Base-by-base conservation (phyloP, 805 yeast genomes). In the Candida easanensis region DNA sequence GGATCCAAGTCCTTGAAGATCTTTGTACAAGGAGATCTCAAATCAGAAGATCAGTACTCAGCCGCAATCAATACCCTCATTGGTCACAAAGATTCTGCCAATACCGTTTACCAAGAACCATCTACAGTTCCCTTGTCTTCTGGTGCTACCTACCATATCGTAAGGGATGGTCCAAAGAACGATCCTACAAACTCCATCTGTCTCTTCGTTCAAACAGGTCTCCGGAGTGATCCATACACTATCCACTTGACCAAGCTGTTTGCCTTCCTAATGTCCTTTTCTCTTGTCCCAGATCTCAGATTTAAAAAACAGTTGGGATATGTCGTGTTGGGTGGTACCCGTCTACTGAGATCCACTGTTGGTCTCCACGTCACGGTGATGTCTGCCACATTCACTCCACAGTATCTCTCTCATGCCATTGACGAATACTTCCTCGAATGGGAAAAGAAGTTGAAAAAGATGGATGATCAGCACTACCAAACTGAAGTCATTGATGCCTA, bases 241-340 rank as follows among this genome's bases (percentile, higher is more conserved):
- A 61, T 67, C 34, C 57, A 79, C 0, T 42, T 80, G 43, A 71
- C 84, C 0, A 65, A 64, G 17, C 56, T 84, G 5, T 50, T 75
- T 1, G 70, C 77, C 1, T 75, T 67, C 55, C 39, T 75, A n/a
- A 52, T 83, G 50, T 65, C 77, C 0, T 49, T 66, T 7, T 61
- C 70, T 1, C 63, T 77, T 16, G 60, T 66, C 1, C 63, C 71
- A 3, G 80, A 75, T 36, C 59, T 84, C 15, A 62, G 90, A 47
- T 70, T 69, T 16, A 73, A 71, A 50, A 71, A 70, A 45, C 84
- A 79, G 49, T 58, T 84, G 42, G 90, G 88, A 0, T 84, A 84
- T 55, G 68, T 73, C 5, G 77, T 82, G 0, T 50, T 73, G n/a
- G 76, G 81, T 17, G 88, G 88, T 0, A 42, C 72, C 20, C 63